Percentiles rank a stretch among this genome's conserved stretches.
Evolutionary conservation across 2,329 filamentous ascomycete species (phyloP).

Genomic region (Bipolaris victoriae): DNA sequence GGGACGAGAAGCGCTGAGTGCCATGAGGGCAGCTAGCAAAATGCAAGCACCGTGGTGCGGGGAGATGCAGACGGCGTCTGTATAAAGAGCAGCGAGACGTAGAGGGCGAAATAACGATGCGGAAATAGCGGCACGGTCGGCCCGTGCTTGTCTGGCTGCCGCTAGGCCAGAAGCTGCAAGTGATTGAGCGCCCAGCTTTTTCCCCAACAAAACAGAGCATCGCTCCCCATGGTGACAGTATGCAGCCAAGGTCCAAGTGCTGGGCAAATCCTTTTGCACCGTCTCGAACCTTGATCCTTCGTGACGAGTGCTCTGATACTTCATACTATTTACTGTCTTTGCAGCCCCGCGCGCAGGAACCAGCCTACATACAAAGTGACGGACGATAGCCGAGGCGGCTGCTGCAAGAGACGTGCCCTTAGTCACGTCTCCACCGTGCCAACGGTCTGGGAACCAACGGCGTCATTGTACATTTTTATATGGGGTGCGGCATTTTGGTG

Average conservation of each 20-base stretch:
- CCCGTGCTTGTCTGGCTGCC: neutral
- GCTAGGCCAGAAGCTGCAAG: neutral
- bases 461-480: slow-evolving; percentile 19
- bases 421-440: slow-evolving; percentile 13
- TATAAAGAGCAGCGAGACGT: slow-evolving; percentile 5
- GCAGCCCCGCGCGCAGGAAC: neutral
- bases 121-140: slow-evolving; percentile 11
- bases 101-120: slow-evolving; percentile 10
- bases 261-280: neutral
- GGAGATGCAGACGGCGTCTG: slow-evolving; percentile 19
- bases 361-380: neutral
- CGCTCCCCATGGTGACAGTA: neutral
- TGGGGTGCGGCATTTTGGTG: neutral
- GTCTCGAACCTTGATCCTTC: neutral
- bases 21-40: slow-evolving; percentile 31
- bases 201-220: neutral
- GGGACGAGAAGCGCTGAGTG: slow-evolving; percentile 37
- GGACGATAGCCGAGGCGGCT: neutral
- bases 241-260: neutral
- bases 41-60: slow-evolving; percentile 22
- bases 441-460: slow-evolving; percentile 5
- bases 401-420: slow-evolving; percentile 4
- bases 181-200: neutral
- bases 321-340: no score
- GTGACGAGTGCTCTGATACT: neutral